A percentile compares a stretch with the other conserved stretches of the same genome.
Conservation (phyloP, 164 flowering plant genomes). For the Berberis thunbergii region DNA sequence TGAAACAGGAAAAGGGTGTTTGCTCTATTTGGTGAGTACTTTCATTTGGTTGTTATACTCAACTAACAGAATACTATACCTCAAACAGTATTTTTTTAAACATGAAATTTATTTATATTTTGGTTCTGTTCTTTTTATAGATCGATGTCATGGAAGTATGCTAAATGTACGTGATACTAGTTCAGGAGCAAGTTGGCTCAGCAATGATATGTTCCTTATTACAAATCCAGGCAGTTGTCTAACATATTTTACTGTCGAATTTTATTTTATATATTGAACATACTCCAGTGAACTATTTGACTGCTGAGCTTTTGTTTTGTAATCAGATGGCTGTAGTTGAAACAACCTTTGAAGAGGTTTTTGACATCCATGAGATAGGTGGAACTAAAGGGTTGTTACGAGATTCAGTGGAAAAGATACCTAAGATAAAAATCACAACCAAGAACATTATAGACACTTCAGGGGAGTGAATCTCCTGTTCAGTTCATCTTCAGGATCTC, state of each 20-base stretch:
- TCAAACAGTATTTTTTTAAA: not conserved
- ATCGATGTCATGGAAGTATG: constrained; percentile 76
- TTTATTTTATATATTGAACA: too few species aligned
- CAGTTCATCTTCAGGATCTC: constrained; percentile 78
- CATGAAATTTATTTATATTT: not conserved
- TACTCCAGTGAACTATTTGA: too few species aligned
- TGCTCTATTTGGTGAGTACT: constrained; percentile 58
- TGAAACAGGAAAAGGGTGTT: constrained; percentile 61
- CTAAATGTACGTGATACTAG: constrained; percentile 73
- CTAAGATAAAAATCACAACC: constrained; percentile 46
- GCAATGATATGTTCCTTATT: constrained; percentile 79
- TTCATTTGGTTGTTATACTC: not conserved
- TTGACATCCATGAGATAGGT: constrained; percentile 57
- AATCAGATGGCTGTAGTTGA: constrained; percentile 66
- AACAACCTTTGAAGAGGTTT: constrained; percentile 45
- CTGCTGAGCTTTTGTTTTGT: too few species aligned
- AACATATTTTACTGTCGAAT: too few species aligned
- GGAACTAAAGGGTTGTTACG: constrained; percentile 57
- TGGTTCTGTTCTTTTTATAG: constrained; percentile 16
- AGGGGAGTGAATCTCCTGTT: constrained; percentile 58
- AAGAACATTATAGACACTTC: constrained; percentile 43
- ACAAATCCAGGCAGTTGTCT: constrained; percentile 56
- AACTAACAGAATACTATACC: too few species aligned
- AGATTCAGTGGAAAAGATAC: constrained; percentile 58
- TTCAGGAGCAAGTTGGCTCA: constrained; percentile 69